Percentiles rank a stretch among this genome's conserved stretches.
phyloP scores from a whole-genome alignment of 805 yeast species.

The Metschnikowia cubensis region DNA sequence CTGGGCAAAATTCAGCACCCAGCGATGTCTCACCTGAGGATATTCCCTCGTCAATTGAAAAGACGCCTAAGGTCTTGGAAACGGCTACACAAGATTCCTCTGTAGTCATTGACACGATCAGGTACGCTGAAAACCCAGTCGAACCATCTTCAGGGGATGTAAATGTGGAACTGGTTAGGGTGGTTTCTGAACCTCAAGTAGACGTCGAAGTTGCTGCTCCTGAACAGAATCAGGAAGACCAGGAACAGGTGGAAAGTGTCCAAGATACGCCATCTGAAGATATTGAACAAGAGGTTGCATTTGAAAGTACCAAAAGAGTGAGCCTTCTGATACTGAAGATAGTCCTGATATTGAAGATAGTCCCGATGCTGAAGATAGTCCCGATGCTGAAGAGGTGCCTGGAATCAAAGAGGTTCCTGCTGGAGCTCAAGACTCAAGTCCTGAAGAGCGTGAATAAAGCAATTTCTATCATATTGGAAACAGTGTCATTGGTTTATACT shows the following conservation, averaged over 20 bases:
- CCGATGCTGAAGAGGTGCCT: not conserved
- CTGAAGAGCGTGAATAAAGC: not conserved
- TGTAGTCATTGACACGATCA: not conserved
- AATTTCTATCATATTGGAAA: too few species aligned
- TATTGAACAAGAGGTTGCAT: not conserved
- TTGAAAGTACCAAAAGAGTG: not conserved
- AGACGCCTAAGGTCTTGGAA: not conserved
- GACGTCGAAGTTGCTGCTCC: not conserved
- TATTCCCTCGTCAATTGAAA: not conserved
- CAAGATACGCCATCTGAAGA: not conserved
- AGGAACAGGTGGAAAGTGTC: not conserved
- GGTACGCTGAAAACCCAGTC: not conserved
- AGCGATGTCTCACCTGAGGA: not conserved
- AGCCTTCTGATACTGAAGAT: not conserved
- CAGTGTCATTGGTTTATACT: too few species aligned
- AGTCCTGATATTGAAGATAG: too few species aligned
- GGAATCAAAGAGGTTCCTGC: not conserved
- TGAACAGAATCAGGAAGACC: not conserved
- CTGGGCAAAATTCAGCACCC: not conserved
- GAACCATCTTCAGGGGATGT: too few species aligned
- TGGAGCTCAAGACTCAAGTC: not conserved
- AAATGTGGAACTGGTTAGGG: not conserved
- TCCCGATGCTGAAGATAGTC: too few species aligned
- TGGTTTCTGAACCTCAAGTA: not conserved
- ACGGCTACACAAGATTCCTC: not conserved